Base-by-base conservation (phyloP, 2,329 filamentous ascomycete genomes). In the Fusarium chuoi region DNA sequence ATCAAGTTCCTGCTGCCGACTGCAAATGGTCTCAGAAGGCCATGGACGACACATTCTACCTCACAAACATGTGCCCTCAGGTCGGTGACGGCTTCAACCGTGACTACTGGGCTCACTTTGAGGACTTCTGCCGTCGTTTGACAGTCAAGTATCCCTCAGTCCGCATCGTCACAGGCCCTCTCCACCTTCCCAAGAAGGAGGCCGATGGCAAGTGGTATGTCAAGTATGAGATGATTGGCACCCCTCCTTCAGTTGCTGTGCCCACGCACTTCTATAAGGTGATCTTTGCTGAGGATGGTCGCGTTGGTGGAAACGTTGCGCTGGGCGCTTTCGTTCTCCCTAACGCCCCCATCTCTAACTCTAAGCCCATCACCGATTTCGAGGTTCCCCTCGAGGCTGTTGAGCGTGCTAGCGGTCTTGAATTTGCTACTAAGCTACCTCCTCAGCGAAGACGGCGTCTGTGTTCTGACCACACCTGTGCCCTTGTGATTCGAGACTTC, bases 201-300 rank as follows among this genome's bases (percentile, higher is more conserved):
- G 87, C 91, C 9, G 84, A 84, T 64, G 96, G 98, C 85, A 93
- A 98, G 86, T 99, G 95, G 95, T 92, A 95, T 76, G 95, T 98
- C 66, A 92, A 88, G 70, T 98, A 99, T 85, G 96, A 99, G 85
- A 93, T 99, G 68, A 98, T 99, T 77, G 96, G 96, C 44, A 93
- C 88, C 81, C 96, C 96, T 74, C 96, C 96, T 13, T 97, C 95
- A 79, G 93, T 99, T 62, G 95, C 96, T 33, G 96, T 99, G 60
- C 96, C 96, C 7, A 99, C 96, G 28, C 96, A 99, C 83, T 99
- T 99, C 85, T 99, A 98, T 89, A 99, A 99, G 87, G 94, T 99
- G 79, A 96, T 99, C 77, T 97, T 96, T 79, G 96, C 94, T 33
- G 96, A 99, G 84, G 94, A 98, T 79, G 93, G 93, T 7, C 85